Evolutionary conservation across 108 stramenopile genomes (phyloP), one percentile per base, ranked within the genome.

Genomic region (Pseudonitzschia delicatissima): DNA sequence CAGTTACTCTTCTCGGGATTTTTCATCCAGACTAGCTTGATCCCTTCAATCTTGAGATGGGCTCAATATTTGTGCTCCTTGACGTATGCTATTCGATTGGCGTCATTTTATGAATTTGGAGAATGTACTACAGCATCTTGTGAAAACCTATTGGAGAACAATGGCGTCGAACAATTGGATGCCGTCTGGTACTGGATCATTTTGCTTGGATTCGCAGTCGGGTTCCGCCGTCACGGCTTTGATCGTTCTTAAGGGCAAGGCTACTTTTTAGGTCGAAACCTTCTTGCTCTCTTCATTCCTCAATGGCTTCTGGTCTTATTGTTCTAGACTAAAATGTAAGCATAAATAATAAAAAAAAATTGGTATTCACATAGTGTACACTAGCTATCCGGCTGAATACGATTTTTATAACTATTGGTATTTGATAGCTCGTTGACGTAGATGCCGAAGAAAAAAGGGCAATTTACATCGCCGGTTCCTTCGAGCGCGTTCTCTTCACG

Each of bases 1-100:
- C 94, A 95, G 64, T 66, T 95, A 28, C 83, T 90, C 5, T 95
- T 95, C 62, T 82, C 85, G 25, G 93, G 93, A 21, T 81, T 92
- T 61, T 89, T 89, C 57, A 80, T 89, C 0, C 57, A 76, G 15
- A 73, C 70, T 27, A 77, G 82, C 4, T 57, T 85, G n/a, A 81
- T 89, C 25, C 88, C 88, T 9, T 36, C 42, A 29, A 85, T 79
- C 73, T 45, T 89, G 37, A 66, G 72, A 48, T 88, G 91, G 91
- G 84, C 81, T 5, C 86, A 87, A 62, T 92, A 87, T 59, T 52
- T 87, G 12, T 89, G 87, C 62, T 67, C 85, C 20, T 51, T 92
- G 61, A 89, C 86, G 0, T 92, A 88, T 58, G 84, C 72, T 17
- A 64, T 82, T 12, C 72, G 87, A 32, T 67, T 91, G 47, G 64